Percentiles rank a stretch among this genome's conserved stretches.
phyloP scores from a whole-genome alignment of 345 rosid genomes.

The Eucalyptus curtisii region DNA sequence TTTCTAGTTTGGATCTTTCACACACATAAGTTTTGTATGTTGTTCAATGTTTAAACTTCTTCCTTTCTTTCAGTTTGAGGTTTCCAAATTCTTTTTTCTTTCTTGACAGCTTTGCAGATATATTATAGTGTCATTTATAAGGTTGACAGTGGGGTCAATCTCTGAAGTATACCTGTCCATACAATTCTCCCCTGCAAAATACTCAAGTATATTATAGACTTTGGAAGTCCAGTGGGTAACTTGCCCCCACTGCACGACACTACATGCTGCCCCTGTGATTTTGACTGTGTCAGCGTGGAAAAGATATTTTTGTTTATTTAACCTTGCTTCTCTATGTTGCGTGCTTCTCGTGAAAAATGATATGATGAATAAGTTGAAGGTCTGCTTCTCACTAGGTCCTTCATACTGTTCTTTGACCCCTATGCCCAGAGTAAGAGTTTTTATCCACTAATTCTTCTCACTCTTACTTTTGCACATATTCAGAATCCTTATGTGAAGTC shows the following conservation, averaged over 20 bases:
- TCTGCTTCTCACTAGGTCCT: background rate
- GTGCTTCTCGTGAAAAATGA: background rate
- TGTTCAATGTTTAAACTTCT: background rate
- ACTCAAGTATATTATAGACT: background rate
- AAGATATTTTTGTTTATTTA: background rate
- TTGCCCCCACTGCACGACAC: background rate
- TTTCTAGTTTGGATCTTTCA: background rate
- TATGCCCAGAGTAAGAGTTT: background rate
- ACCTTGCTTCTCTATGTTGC: background rate
- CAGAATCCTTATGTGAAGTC: constrained; percentile 12
- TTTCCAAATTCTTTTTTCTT: background rate
- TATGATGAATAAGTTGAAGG: background rate
- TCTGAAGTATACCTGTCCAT: background rate
- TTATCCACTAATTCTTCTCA: background rate
- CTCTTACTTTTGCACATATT: background rate
- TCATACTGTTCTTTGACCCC: background rate
- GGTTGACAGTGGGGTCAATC: background rate
- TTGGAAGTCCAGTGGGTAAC: background rate
- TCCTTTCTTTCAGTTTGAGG: background rate
- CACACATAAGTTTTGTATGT: background rate
- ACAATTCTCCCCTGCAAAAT: background rate
- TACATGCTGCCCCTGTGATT: background rate
- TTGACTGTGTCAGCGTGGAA: background rate
- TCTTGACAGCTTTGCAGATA: background rate
- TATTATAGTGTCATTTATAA: background rate